Base-by-base conservation (phyloP, 2,329 filamentous ascomycete species). In the Ophiostoma triangulosporum region DNA sequence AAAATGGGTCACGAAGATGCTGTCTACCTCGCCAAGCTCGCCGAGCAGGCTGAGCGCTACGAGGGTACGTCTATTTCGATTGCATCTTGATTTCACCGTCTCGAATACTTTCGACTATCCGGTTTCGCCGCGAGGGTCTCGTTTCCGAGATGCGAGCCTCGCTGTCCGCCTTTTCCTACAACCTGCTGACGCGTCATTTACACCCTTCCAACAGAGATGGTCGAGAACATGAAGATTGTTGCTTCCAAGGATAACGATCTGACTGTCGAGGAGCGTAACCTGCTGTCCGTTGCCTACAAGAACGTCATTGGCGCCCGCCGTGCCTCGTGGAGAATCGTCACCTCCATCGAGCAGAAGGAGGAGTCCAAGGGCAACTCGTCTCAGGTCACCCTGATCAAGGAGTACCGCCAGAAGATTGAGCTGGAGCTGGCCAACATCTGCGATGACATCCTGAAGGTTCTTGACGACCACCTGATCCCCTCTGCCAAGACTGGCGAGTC, bases 21-120 rank as follows among this genome's bases (percentile, higher is more conserved):
- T 68, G 93, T 98, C 69, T 97, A 97, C 75, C 86, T 97, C 72
- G 93, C 93, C 76, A 97, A 97, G 89, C 87, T 98, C 73, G 93
- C 93, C 71, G 93, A 98, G 85, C 93, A 98, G 84, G 93, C 93
- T 74, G 93, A 98, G 84, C 91, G 93, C 72, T 98, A 98, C 76
- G 93, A 98, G 80, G 93, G 93, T 97, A 77, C 67, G 80, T 73
- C 40, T 53, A 50, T 46, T 8, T 4, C 17, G 29, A 48, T 33
- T 14, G 27, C 17, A 15, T 32, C 17, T 22, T 11, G 2, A 38
- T 38, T 3, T 38, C 35, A n/a, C 38, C n/a, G 22, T 40, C 15
- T 40, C 36, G 17, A 8, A 22, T n/a, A n/a, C n/a, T n/a, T n/a
- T n/a, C n/a, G n/a, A 36, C 17, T 5, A 5, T 9, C 5, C 35